Evolutionary conservation across 768 basidiomycete genomes (phyloP), one percentile per base, ranked within the genome.

Genomic region (Clathrus columnatus): DNA sequence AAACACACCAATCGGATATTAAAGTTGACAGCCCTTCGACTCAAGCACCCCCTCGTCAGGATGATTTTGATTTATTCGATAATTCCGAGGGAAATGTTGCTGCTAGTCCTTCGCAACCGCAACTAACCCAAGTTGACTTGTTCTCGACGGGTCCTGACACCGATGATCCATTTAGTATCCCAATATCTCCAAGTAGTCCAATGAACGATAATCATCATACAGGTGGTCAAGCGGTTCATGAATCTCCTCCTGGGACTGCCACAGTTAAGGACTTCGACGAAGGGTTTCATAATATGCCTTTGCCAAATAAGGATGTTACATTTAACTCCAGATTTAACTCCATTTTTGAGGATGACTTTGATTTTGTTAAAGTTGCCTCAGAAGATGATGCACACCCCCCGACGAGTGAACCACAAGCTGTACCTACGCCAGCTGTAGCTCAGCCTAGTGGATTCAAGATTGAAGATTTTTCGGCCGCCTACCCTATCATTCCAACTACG

Each of bases 241-340:
- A 49, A 52, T 48, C 45, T 26, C 14, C 48, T 2, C n/a, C 21
- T 43, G 47, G 24, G 20, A 17, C 49, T 21, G 49, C 68, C 1
- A 70, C 64, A 18, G 59, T 83, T 1, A 81, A 74, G 59, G 87
- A 80, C 50, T 87, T 90, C 61, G 87, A 91, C 62, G 86, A 88
- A 64, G 83, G 85, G 0, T 74, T 91, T 64, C 78, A 81, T 17
- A 81, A 77, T 58, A 69, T 80, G 20, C 68, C 80, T 0, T 64
- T 66, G 28, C 78, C 10, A 59, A 73, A 5, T 61, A 68, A 28
- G 62, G 61, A 59, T 32, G 59, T 64, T 1, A 50, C 46, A 5
- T 67, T 70, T 6, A 63, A 69, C 21, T 81, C 87, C 61, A 75
- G 81, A 3, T 89, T 91, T 54, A 85, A 85, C 52, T 72, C 79